These are phyloP conservation scores for Eimeria acervulina DNA, from an alignment of 169 alveolate genomes.

Conservation along the genomic window DNA sequence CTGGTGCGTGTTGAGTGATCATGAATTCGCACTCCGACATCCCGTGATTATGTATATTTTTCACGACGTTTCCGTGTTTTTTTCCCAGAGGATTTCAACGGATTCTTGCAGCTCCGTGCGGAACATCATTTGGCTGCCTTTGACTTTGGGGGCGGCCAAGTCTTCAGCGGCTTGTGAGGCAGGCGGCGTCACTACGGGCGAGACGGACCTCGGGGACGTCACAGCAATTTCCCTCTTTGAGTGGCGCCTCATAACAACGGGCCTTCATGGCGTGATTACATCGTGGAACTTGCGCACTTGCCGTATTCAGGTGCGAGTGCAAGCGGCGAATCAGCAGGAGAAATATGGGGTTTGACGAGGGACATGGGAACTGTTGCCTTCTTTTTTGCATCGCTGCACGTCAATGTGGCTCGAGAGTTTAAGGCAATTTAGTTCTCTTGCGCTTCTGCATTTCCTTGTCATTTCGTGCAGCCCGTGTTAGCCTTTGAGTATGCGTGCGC, in stretches of 20 bases:
- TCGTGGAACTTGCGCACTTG: slow-evolving; percentile 78
- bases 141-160: slow-evolving; percentile 59
- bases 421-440: background rate
- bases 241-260: slow-evolving; percentile 77
- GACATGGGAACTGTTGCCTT: background rate
- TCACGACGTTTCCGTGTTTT: background rate
- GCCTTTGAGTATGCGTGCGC: background rate
- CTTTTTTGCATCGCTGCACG: background rate
- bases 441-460: too few species aligned
- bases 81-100: slow-evolving; percentile 67
- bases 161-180: slow-evolving; percentile 38
- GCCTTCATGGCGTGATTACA: slow-evolving; percentile 79
- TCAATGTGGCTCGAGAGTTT: background rate
- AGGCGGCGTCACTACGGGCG: slow-evolving; percentile 7
- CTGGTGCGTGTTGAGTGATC: too few species aligned
- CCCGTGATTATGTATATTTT: background rate
- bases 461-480: background rate
- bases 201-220: background rate
- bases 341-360: background rate
- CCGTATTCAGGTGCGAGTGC: slow-evolving; percentile 56
- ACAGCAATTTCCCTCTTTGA: slow-evolving; percentile 38
- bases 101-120: slow-evolving; percentile 75
- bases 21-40: background rate
- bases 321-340: background rate
- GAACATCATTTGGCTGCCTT: slow-evolving; percentile 78